phyloP scores from a whole-genome alignment of 2,329 filamentous ascomycete species.

The Acephala macrosclerotiorum region DNA sequence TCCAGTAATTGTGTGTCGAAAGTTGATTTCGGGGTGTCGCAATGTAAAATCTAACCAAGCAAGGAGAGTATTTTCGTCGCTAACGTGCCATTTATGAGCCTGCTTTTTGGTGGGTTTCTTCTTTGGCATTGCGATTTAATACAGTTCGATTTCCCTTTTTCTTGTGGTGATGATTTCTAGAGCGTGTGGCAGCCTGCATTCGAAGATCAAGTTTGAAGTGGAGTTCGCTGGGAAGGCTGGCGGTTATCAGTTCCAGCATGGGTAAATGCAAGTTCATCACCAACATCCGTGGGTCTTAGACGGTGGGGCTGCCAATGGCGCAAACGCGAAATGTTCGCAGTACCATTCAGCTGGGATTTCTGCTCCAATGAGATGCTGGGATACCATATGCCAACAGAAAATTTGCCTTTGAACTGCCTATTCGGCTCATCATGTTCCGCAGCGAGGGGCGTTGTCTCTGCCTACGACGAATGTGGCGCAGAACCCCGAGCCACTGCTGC shows the following conservation, averaged over 20 bases:
- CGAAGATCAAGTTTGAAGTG: not conserved
- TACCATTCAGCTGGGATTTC: not conserved
- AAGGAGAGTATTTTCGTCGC: not conserved
- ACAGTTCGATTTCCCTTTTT: not conserved
- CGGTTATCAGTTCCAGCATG: not conserved
- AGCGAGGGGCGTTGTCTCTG: too few species aligned
- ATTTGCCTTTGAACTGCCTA: not conserved
- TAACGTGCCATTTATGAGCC: not conserved
- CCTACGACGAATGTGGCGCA: too few species aligned
- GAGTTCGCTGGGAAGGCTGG: not conserved
- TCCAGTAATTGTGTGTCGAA: not conserved
- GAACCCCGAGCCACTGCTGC: too few species aligned
- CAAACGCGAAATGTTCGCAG: not conserved
- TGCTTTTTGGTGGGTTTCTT: not conserved
- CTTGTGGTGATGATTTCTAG: too few species aligned
- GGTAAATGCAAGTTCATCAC: not conserved
- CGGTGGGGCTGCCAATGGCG: not conserved
- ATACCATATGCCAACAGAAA: not conserved
- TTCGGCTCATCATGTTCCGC: not conserved
- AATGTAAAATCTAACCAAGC: not conserved
- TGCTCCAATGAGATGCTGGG: not conserved
- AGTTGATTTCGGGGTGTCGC: not conserved
- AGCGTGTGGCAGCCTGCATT: too few species aligned
- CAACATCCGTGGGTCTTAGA: not conserved
- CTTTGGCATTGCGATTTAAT: not conserved